These are phyloP conservation scores for Asterionellopsis glacialis DNA, from an alignment of 108 stramenopile species.

Conservation along the genomic window DNA sequence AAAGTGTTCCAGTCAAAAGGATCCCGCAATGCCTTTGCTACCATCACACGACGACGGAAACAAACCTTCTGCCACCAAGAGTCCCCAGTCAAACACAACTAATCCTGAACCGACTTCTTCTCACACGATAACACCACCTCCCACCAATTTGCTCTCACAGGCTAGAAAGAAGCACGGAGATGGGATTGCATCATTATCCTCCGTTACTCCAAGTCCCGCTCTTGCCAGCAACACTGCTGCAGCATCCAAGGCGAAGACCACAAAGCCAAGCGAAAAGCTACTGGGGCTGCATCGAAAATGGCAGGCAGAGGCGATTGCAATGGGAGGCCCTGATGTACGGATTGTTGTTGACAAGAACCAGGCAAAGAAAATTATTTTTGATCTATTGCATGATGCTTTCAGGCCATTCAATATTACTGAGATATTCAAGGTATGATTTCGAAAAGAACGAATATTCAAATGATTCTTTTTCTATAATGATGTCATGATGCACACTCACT, in stretches of 20 bases:
- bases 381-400: conserved; percentile 59
- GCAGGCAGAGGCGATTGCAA: conserved; percentile 58
- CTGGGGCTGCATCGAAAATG: conserved; percentile 58
- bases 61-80: conserved; percentile 14
- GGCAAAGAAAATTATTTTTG: conserved; percentile 75
- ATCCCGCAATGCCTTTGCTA: conserved; percentile 45
- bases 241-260: conserved; percentile 8
- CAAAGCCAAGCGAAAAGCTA: conserved; percentile 16
- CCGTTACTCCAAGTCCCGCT: not conserved
- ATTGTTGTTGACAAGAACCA: conserved; percentile 58
- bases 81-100: not conserved
- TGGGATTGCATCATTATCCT: conserved; percentile 2
- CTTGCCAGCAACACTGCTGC: not conserved
- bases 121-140: conserved; percentile 6
- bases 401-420: conserved; percentile 77
- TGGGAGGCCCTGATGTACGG: conserved; percentile 56
- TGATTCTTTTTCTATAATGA: not conserved
- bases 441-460: not conserved
- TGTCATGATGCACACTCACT: conserved; percentile 1
- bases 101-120: conserved; percentile 40
- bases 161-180: not conserved
- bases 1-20: conserved; percentile 44
- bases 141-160: not conserved
- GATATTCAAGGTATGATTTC: conserved; percentile 43
- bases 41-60: conserved; percentile 12